Evolutionary conservation across 1,139 yeast genomes (phyloP).

Genomic region (Nakaseomyces kungkrabaensis): DNA sequence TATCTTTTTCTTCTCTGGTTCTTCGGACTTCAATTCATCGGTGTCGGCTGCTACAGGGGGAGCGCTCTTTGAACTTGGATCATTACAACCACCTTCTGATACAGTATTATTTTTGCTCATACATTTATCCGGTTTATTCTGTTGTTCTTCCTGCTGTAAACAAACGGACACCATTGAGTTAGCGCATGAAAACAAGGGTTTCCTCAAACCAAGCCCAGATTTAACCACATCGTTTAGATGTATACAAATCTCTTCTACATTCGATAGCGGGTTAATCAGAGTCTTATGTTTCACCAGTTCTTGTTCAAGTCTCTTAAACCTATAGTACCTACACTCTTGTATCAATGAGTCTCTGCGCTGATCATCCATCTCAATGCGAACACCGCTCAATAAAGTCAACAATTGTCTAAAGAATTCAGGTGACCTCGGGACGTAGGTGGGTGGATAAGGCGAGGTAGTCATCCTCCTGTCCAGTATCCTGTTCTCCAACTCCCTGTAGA

Average conservation of each 20-base stretch:
- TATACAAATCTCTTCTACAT: conserved; percentile 45
- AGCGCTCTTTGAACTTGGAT: neutral
- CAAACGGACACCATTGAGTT: neutral
- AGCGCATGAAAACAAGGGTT: neutral
- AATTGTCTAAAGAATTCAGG: conserved; percentile 49
- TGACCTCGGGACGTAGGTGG: conserved; percentile 44
- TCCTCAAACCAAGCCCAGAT: conserved; percentile 31
- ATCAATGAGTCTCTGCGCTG: conserved; percentile 45
- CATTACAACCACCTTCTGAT: no score
- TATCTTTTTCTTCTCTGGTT: conserved; percentile 8
- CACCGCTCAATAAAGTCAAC: conserved; percentile 47
- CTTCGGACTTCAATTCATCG: neutral
- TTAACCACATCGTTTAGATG: conserved; percentile 38
- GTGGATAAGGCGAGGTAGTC: conserved; percentile 67
- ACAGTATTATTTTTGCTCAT: neutral
- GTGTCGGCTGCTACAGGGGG: conserved; percentile 2
- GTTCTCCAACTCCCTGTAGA: conserved; percentile 38
- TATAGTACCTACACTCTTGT: conserved; percentile 63
- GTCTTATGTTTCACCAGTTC: conserved; percentile 43
- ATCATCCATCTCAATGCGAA: conserved; percentile 39
- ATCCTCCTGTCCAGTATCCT: conserved; percentile 35
- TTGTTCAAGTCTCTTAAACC: conserved; percentile 66
- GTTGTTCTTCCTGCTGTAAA: neutral
- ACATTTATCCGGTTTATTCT: neutral
- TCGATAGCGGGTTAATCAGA: conserved; percentile 39